Percentiles rank a stretch among this genome's conserved stretches.
Evolutionary conservation across 495 filamentous ascomycete genomes (phyloP).

Genomic region (Tuber borchii): DNA sequence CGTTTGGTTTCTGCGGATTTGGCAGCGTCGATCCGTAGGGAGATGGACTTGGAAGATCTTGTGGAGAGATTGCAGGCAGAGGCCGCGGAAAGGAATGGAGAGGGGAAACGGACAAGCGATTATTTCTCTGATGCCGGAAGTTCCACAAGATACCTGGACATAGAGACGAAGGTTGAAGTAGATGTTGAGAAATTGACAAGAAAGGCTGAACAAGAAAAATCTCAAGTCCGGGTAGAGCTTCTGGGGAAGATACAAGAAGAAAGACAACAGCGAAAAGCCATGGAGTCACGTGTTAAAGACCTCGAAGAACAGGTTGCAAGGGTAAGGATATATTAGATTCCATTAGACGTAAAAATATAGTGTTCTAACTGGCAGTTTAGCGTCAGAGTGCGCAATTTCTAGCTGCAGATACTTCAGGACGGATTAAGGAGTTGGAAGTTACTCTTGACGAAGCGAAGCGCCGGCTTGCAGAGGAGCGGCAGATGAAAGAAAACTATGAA

Average conservation of each 20-base stretch:
- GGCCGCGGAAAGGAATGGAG: conserved; percentile 53
- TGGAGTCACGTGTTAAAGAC: conserved; percentile 74
- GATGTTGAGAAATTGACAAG: conserved; percentile 78
- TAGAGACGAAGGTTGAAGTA: conserved; percentile 59
- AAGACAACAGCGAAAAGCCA: conserved; percentile 60
- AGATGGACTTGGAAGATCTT: conserved; percentile 94
- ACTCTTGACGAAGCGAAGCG: conserved; percentile 73
- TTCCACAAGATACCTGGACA: conserved; percentile 62
- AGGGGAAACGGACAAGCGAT: conserved; percentile 80
- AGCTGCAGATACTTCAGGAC: conserved; percentile 48
- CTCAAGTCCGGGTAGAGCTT: conserved; percentile 75
- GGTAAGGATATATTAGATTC: conserved; percentile 19
- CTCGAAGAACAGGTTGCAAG: conserved; percentile 62
- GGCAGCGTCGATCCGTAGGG: conserved; percentile 82
- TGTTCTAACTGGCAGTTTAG: conserved; percentile 13
- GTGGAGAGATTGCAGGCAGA: conserved; percentile 80
- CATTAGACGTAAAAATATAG: conserved; percentile 38
- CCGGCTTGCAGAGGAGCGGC: conserved; percentile 74
- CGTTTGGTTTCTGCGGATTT: conserved; percentile 87
- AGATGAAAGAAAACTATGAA: conserved; percentile 88
- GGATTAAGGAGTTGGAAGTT: conserved; percentile 67
- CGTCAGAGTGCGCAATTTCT: conserved; percentile 48
- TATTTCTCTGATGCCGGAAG: conserved; percentile 96
- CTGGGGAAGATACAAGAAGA: conserved; percentile 80
- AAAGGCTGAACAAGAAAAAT: conserved; percentile 83